phyloP scores from a whole-genome alignment of 805 yeast genomes.

The Alloascoidea hylecoeti region DNA sequence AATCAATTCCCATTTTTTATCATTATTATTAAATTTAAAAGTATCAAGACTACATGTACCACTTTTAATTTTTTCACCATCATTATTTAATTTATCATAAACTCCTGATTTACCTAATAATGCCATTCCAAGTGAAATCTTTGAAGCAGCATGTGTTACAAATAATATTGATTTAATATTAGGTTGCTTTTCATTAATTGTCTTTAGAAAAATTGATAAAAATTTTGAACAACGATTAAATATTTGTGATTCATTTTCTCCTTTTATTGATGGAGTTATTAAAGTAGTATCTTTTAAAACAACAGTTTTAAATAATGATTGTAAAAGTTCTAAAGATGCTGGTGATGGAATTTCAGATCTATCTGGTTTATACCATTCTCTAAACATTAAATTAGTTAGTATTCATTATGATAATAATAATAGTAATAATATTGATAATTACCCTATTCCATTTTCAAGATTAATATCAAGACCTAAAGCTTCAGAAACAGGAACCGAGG shows the following conservation, averaged over 20 bases:
- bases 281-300: slow-evolving; percentile 35
- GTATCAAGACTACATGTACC: slow-evolving; percentile 80
- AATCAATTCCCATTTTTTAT: slow-evolving; percentile 11
- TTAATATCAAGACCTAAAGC: slow-evolving; percentile 40
- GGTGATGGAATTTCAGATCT: slow-evolving; percentile 54
- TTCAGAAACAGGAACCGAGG: slow-evolving; percentile 57
- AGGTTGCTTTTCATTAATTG: slow-evolving; percentile 43
- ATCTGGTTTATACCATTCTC: slow-evolving; percentile 75
- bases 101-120: slow-evolving; percentile 38
- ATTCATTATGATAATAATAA: not conserved
- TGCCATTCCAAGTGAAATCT: slow-evolving; percentile 76
- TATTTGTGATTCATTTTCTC: slow-evolving; percentile 68
- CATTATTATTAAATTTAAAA: slow-evolving; percentile 21
- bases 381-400: not conserved
- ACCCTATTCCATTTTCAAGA: slow-evolving; percentile 72
- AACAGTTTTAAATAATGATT: slow-evolving; percentile 36
- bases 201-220: slow-evolving; percentile 40
- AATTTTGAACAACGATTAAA: slow-evolving; percentile 44
- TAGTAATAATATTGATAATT: slow-evolving; percentile 1
- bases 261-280: slow-evolving; percentile 44
- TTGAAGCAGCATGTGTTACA: slow-evolving; percentile 91
- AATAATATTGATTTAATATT: slow-evolving; percentile 47
- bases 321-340: slow-evolving; percentile 33
- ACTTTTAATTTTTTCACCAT: slow-evolving; percentile 39
- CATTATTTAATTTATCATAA: slow-evolving; percentile 30